These are phyloP conservation scores for Circinella minor DNA, from an alignment of 371 early-diverging fungal genomes.

Conservation along the genomic window DNA sequence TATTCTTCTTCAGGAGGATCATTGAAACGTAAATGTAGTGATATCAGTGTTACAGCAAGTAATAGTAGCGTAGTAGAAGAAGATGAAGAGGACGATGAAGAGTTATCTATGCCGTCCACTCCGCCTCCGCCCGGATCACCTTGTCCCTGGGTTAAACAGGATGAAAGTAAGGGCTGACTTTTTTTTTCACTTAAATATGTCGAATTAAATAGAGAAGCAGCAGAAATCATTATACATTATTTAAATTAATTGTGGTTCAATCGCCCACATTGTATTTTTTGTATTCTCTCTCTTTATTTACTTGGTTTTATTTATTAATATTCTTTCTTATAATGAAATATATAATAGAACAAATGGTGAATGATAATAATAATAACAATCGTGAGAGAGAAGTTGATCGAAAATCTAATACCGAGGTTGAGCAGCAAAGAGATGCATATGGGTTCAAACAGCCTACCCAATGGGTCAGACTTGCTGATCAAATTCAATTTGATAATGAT, in stretches of 20 bases:
- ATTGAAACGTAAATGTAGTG: background rate
- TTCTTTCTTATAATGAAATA: background rate
- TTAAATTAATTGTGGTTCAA: background rate
- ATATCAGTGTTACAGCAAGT: background rate
- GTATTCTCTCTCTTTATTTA: background rate
- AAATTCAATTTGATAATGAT: slow-evolving; percentile 53
- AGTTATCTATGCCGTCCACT: slow-evolving; percentile 12
- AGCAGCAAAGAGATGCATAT: slow-evolving; percentile 53
- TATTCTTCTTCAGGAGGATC: slow-evolving; percentile 2
- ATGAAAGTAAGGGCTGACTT: slow-evolving; percentile 6
- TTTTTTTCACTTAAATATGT: background rate
- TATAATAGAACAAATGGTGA: background rate
- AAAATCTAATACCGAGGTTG: background rate
- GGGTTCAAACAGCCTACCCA: slow-evolving; percentile 67
- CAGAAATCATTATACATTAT: background rate
- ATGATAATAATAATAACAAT: background rate
- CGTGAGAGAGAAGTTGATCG: background rate
- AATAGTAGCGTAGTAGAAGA: background rate
- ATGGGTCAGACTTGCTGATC: slow-evolving; percentile 52
- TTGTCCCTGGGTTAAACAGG: slow-evolving; percentile 6
- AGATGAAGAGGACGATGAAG: slow-evolving; percentile 3
- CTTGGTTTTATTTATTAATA: background rate
- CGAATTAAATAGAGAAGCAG: background rate
- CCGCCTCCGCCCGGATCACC: slow-evolving; percentile 13
- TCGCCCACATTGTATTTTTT: background rate